phyloP scores from a whole-genome alignment of 2,329 filamentous ascomycete genomes.

The Tolypocladium inflatum region DNA sequence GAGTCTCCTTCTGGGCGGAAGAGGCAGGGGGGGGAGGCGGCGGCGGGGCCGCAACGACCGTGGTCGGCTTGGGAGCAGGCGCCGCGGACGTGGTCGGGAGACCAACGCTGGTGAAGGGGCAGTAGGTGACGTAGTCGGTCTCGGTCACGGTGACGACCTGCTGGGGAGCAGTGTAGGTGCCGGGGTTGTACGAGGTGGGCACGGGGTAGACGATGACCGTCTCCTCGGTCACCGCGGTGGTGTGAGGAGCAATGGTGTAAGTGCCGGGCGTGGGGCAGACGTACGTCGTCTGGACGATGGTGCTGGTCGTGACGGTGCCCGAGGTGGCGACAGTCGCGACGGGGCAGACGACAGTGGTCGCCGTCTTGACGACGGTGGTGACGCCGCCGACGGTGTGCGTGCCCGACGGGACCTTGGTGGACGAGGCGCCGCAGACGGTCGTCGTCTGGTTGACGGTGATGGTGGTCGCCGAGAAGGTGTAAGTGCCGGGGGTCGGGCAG shows the following conservation, averaged over 20 bases:
- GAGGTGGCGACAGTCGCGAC: conserved; percentile 55
- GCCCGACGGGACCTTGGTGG: conserved; percentile 52
- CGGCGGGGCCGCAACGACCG: conserved; percentile 4
- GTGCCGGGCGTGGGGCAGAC: conserved; percentile 65
- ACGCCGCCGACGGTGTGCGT: conserved; percentile 63
- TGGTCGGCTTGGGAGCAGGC: conserved; percentile 15
- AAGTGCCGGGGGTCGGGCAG: conserved; percentile 59
- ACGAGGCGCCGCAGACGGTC: conserved; percentile 55
- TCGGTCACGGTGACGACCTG: conserved; percentile 58
- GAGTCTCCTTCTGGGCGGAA: background rate
- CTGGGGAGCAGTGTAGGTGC: conserved; percentile 63
- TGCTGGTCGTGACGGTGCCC: conserved; percentile 50
- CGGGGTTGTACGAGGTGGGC: conserved; percentile 54
- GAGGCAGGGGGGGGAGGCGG: conserved; percentile 5
- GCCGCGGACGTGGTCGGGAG: conserved; percentile 21
- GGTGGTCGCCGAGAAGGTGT: conserved; percentile 68
- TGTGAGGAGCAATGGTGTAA: conserved; percentile 64
- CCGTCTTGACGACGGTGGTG: conserved; percentile 57
- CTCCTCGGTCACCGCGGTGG: conserved; percentile 46
- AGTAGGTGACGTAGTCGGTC: conserved; percentile 59
- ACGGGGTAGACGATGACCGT: conserved; percentile 55
- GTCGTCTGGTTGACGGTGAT: conserved; percentile 57
- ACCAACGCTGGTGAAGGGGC: conserved; percentile 50
- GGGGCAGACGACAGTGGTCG: conserved; percentile 62
- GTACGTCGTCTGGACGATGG: conserved; percentile 60